Evolutionary conservation across 2,329 filamentous ascomycete species (phyloP), one percentile per base, ranked within the genome.

Genomic region (Aspergillus melleus): DNA sequence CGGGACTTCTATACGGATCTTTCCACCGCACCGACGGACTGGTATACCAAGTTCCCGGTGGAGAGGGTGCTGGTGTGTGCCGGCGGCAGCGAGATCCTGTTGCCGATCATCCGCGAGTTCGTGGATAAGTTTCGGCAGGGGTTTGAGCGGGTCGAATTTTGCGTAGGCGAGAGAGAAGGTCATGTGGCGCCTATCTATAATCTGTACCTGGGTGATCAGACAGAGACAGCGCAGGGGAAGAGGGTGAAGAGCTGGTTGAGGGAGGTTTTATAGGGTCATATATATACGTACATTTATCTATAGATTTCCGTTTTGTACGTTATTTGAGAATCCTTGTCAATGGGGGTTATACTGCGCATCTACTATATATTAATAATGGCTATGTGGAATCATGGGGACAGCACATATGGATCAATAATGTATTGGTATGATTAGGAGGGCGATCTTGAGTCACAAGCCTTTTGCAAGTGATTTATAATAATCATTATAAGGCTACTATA

Each of bases 1-100:
- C 65, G 69, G 9, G 83, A 86, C 62, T 74, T 79, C 49, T 89
- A 87, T 66, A 85, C 77, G 30, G 82, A 87, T 67, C 75, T 85
- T 0, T 73, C 74, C 9, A 66, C 67, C 8, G 86, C 84, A 1
- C 74, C 79, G 2, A 57, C 75, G 3, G 75, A 78, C 1, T 88
- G 86, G 85, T 88, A 83, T 78, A 67, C 76, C 10, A 77, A 74
- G 2, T 74, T 84, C 12, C 75, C 79, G 0, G 77, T 84, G 3
- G 73, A 77, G 20, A 76, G 81, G 47, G 74, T 87, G 1, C 66
- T 86, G 24, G 76, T 88, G 5, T 80, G 81, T 62, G 83, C 76
- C 1, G 86, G 86, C 0, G 80, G 75, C 1, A 79, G 82, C 52
- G 86, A 88, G 72, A 75, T 86, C 14, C 62, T 88, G 26, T 72